Conservation (phyloP, 192 early-diverging fungal species). For the Dissophora globulifera region DNA sequence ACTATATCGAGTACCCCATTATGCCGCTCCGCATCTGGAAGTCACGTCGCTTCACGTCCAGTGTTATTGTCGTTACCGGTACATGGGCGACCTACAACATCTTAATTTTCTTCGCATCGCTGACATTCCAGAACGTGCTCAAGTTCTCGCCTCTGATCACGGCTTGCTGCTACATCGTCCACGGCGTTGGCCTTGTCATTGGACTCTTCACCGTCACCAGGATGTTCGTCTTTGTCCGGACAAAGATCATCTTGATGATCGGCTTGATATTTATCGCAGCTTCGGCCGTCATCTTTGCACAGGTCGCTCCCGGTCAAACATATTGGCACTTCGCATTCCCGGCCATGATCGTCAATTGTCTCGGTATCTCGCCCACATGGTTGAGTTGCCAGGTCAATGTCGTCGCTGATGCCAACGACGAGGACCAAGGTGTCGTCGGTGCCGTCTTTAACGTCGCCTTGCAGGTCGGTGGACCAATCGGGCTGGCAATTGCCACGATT, state of each 20-base stretch:
- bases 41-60: slow-evolving; percentile 44
- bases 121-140: slow-evolving; percentile 52
- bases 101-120: slow-evolving; percentile 49
- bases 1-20: slow-evolving; percentile 20
- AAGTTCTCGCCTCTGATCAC: slow-evolving; percentile 42
- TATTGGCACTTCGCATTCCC: slow-evolving; percentile 30
- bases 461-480: slow-evolving; percentile 28
- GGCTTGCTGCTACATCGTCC: slow-evolving; percentile 50
- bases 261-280: slow-evolving; percentile 7
- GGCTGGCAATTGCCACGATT: slow-evolving; percentile 17
- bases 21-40: slow-evolving; percentile 47
- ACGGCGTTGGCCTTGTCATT: slow-evolving; percentile 41
- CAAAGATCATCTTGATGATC: slow-evolving; percentile 18
- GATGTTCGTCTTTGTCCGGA: slow-evolving; percentile 7
- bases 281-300: slow-evolving; percentile 8
- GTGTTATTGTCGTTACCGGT: slow-evolving; percentile 14
- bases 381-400: slow-evolving; percentile 29
- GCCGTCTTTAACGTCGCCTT: slow-evolving; percentile 18
- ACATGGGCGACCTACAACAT: slow-evolving; percentile 28
- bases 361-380: slow-evolving; percentile 21
- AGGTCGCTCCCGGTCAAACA: not conserved
- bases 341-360: slow-evolving; percentile 22
- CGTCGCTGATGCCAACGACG: slow-evolving; percentile 18
- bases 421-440: slow-evolving; percentile 9
- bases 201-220: slow-evolving; percentile 18